Evolutionary conservation across 2,329 filamentous ascomycete genomes (phyloP), one percentile per base, ranked within the genome.

Genomic region (Nigrograna mackinnonii): DNA sequence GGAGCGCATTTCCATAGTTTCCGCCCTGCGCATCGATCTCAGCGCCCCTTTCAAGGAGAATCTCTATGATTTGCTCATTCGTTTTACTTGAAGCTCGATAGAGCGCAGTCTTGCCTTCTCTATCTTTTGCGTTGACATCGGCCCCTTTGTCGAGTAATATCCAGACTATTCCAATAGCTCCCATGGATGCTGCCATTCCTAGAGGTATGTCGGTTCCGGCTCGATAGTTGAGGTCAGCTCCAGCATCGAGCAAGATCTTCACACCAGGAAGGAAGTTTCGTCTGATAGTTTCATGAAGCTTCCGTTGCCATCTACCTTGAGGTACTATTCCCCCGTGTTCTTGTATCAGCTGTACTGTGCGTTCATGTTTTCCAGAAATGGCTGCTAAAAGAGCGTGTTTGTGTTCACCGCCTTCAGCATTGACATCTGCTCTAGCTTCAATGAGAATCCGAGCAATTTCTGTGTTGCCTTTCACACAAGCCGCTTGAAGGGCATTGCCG

Each of bases 351-450:
- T 54, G 9, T 56, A 50, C 17, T 60, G 37, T 2, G 57, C 55
- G 11, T 37, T 28, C 24, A 9, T 28, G 24, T n/a, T 28, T 28
- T 28, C 44, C 3, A 60, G 42, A 4, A 60, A 46, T 24, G 58
- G 55, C 55, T 3, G 57, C 57, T 47, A 57, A 54, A 12, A 60
- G 42, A 28, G 24, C 24, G n/a, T 28, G n/a, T 9, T 9, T n/a
- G n/a, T 33, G 22, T 19, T 11, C 9, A 19, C 34, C 34, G 22
- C 34, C 34, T 21, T 21, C 6, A 7, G 44, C 35, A 20, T 50
- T 48, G 13, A 50, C 37, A 12, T 47, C 37, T 6, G 41, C 44
- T 13, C 41, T 37, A 3, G n/a, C 17, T 2, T 39, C 36, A 6
- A 50, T 28, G 4, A 50, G 41, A 14, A 41, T 18, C 26, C 37